Evolutionary conservation across 345 rosid genomes (phyloP).

Genomic region (Linum lewisii): DNA sequence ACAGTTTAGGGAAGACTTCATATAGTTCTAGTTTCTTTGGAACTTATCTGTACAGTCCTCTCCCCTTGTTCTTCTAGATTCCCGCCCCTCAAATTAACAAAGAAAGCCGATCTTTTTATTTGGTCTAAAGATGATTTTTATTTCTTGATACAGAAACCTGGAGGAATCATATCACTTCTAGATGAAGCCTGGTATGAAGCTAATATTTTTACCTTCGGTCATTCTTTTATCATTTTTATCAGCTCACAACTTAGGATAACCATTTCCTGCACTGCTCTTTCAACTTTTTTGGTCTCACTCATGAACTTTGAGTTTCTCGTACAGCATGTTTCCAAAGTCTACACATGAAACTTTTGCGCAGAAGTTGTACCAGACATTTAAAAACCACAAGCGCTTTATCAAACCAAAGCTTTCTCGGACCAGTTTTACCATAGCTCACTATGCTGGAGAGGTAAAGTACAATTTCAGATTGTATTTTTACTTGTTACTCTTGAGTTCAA

Average conservation of each 20-base stretch:
- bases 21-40: background rate
- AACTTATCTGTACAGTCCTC: background rate
- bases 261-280: background rate
- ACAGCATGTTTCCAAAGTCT: slow-evolving; percentile 97
- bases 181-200: slow-evolving; percentile 94
- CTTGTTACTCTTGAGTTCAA: slow-evolving; percentile 3
- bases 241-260: background rate
- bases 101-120: background rate
- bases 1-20: slow-evolving; percentile 4
- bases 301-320: slow-evolving; percentile 20
- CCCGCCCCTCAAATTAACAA: background rate
- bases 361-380: slow-evolving; percentile 96
- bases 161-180: slow-evolving; percentile 92
- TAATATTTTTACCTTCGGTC: slow-evolving; percentile 13
- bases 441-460: slow-evolving; percentile 92
- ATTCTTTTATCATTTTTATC: background rate
- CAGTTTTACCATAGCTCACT: slow-evolving; percentile 83
- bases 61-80: background rate
- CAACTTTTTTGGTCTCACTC: slow-evolving; percentile 14
- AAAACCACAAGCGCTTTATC: slow-evolving; percentile 83
- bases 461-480: slow-evolving; percentile 14
- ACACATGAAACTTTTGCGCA: slow-evolving; percentile 99
- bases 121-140: slow-evolving; percentile 10
- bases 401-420: slow-evolving; percentile 99
- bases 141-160: slow-evolving; percentile 76